Conservation (phyloP, 2,329 filamentous ascomycete genomes). For the Helicocarpus griseus region DNA sequence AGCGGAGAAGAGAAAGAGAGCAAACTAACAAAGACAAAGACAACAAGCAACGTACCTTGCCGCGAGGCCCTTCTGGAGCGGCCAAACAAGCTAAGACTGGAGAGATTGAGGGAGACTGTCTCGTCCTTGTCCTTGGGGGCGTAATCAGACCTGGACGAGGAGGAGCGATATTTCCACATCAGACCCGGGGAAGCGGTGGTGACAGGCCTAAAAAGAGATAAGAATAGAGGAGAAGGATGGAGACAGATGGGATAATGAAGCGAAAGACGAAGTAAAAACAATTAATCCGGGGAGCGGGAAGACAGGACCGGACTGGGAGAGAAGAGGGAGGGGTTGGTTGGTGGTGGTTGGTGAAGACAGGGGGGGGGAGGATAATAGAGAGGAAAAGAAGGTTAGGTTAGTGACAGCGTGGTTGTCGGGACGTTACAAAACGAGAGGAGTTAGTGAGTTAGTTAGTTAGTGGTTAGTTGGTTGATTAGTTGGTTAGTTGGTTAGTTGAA, state of each 20-base stretch:
- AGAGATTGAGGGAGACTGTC: conserved; percentile 21
- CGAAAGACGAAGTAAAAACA: neutral
- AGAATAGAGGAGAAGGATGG: neutral
- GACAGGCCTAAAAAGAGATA: neutral
- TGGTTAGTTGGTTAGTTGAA: too few species aligned
- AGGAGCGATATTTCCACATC: conserved; percentile 34
- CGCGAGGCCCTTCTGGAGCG: conserved; percentile 27
- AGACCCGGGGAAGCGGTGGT: conserved; percentile 8
- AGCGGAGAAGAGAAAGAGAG: neutral
- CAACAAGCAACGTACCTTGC: conserved; percentile 17
- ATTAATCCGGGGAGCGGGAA: neutral
- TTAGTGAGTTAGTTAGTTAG: too few species aligned
- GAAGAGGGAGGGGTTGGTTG: neutral
- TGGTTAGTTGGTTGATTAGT: too few species aligned
- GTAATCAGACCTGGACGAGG: conserved; percentile 31
- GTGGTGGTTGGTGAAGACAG: neutral
- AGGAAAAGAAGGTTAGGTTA: neutral
- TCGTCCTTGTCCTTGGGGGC: conserved; percentile 29
- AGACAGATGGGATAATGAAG: neutral
- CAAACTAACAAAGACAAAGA: neutral
- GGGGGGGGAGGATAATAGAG: neutral
- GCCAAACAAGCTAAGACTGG: conserved; percentile 27
- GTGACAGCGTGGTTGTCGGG: too few species aligned
- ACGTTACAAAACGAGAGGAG: too few species aligned
- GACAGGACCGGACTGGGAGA: neutral